Conservation (phyloP, 371 early-diverging fungal genomes). For the Circinella minor region DNA sequence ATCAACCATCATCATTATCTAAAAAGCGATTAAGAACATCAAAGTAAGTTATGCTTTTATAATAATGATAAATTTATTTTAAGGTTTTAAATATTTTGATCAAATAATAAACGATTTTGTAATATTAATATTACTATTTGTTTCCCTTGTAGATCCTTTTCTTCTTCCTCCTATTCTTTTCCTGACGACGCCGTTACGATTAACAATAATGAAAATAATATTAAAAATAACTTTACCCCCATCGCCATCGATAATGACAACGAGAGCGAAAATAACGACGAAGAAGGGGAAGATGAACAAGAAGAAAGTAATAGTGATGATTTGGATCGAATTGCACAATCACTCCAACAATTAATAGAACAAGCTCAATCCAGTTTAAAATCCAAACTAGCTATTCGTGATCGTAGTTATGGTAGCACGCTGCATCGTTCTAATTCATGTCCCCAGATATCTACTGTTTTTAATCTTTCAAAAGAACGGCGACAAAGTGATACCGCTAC, state of each 20-base stretch:
- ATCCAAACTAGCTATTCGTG: slow-evolving; percentile 14
- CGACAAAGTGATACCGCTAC: slow-evolving; percentile 10
- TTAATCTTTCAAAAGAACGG: neutral
- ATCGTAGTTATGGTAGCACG: slow-evolving; percentile 14
- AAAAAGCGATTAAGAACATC: neutral
- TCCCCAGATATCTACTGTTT: slow-evolving; percentile 12
- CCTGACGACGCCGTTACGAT: no score
- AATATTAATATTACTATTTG: no score
- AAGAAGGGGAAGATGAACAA: neutral
- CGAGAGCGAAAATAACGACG: neutral
- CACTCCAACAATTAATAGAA: slow-evolving; percentile 16
- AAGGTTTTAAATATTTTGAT: no score
- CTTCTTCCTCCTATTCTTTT: no score
- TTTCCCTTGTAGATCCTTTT: no score
- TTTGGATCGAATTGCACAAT: slow-evolving; percentile 7
- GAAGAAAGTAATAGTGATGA: neutral
- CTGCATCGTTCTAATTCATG: slow-evolving; percentile 16
- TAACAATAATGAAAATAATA: no score
- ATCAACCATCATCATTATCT: neutral
- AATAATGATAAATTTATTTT: no score
- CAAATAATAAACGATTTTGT: no score
- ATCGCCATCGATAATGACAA: neutral
- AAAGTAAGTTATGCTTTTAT: neutral
- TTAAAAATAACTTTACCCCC: neutral
- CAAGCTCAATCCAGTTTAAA: slow-evolving; percentile 20